Base-by-base conservation (phyloP, 345 rosid species). In the Citrus glauca region DNA sequence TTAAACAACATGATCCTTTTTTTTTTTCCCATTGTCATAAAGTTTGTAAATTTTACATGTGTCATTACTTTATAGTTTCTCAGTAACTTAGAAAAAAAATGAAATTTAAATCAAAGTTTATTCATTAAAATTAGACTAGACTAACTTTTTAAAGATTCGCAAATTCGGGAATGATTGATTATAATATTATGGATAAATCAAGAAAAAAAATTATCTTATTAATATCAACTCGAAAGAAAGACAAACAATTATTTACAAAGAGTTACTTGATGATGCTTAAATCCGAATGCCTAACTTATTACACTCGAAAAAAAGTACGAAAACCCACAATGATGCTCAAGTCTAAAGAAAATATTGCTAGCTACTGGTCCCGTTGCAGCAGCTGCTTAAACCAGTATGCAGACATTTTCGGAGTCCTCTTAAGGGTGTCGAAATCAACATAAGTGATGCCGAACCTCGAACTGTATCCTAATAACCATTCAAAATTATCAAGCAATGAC, bases 401-500 rank as follows among this genome's bases (percentile, higher is more conserved):
- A 0, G 95, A 91, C 89, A 84, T 83, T 80, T 91, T 91, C 0
- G 93, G 93, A 53, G 85, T 80, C 77, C 95, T 85, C 11, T 78
- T 72, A 22, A 91, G 89, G 74, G 76, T 87, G 9, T 62, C 32
- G 79, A 66, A 86, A 69, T 91, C 91, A 22, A 88, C 84, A 35
- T 84, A 88, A 7, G 82, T 86, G 4, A 89, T 81, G 68, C 95
- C 91, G 7, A 86, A 91, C 78, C 95, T 83, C 0, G 91, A 84
- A 4, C 90, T 89, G 64, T 84, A 89, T 67, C 93, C 95, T 10
- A 33, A 79, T 42, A 77, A 75, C 93, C 91, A 89, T 81, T 91
- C 95, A 8, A 89, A 91, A 86, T 91, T 89, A 61, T 91, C 95
- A 0, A 89, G 61, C 83, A 89, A 74, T 1, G 95, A 89, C 95